Conservation (phyloP, 495 filamentous ascomycete species). For the Talaromyces borbonicus region DNA sequence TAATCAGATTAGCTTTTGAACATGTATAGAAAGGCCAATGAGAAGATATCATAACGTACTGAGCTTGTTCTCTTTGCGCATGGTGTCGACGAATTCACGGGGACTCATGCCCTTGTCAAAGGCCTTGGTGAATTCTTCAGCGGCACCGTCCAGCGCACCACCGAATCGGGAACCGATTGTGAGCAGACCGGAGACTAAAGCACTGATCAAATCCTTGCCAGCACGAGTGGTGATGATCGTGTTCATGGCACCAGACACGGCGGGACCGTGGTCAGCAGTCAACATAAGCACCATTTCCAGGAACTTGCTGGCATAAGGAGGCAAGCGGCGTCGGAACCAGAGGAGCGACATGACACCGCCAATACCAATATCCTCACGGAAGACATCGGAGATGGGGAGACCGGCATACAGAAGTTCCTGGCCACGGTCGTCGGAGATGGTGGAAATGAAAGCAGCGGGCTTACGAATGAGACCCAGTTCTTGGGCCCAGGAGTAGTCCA, state of each 20-base stretch:
- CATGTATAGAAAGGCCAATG: not conserved
- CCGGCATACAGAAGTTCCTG: conserved; percentile 98
- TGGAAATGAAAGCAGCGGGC: conserved; percentile 98
- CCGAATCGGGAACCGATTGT: conserved; percentile 98
- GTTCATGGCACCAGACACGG: conserved; percentile 99
- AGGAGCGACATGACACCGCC: conserved; percentile 99
- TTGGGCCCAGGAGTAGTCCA: conserved; percentile 99
- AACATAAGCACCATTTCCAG: conserved; percentile 99
- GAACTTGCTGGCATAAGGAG: conserved; percentile 94
- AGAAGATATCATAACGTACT: conserved; percentile 42
- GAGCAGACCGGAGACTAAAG: conserved; percentile 89
- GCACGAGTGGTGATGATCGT: conserved; percentile 99
- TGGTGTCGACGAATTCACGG: conserved; percentile 95
- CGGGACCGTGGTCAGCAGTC: conserved; percentile 96
- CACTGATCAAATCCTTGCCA: conserved; percentile 94
- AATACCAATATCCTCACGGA: conserved; percentile 97
- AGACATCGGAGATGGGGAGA: conserved; percentile 99
- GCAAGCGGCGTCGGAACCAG: conserved; percentile 98
- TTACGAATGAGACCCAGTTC: conserved; percentile 99
- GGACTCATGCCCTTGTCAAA: conserved; percentile 97
- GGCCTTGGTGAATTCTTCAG: conserved; percentile 96
- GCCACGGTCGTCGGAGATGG: conserved; percentile 98
- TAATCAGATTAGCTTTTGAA: conserved; percentile 22
- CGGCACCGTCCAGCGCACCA: conserved; percentile 94
- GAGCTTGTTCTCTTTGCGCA: conserved; percentile 99